Conservation (phyloP, 805 yeast genomes). For the Wickerhamiella alocasiicola region DNA sequence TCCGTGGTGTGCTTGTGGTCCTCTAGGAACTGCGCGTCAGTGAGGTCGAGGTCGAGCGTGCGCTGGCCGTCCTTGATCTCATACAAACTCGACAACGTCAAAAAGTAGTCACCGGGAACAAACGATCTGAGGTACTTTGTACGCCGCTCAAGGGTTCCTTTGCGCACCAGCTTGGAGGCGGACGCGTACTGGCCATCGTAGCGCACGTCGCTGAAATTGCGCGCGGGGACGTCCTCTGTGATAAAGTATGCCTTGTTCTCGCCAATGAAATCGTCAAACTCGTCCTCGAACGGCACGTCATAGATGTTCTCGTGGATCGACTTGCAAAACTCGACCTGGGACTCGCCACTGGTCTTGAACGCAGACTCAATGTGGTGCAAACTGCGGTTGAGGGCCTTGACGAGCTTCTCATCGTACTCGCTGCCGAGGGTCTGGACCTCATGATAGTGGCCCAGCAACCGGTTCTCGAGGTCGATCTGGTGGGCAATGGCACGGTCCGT, state of each 20-base stretch:
- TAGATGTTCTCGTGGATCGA: conserved; percentile 64
- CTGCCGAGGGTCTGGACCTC: conserved; percentile 81
- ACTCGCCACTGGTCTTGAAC: conserved; percentile 34
- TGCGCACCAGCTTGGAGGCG: conserved; percentile 51
- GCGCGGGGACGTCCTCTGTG: conserved; percentile 46
- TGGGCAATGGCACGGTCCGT: conserved; percentile 67
- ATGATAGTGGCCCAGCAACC: conserved; percentile 74
- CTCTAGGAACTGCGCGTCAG: conserved; percentile 66
- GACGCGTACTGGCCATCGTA: conserved; percentile 63
- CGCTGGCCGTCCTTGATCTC: conserved; percentile 51
- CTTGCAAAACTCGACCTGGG: conserved; percentile 38
- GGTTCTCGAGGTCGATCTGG: conserved; percentile 74
- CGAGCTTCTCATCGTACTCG: conserved; percentile 79
- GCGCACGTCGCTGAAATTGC: conserved; percentile 43
- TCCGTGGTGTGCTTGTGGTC: conserved; percentile 53
- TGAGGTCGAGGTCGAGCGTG: conserved; percentile 20
- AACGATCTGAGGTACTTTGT: conserved; percentile 88
- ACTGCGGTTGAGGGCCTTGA: conserved; percentile 74
- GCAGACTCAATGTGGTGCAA: conserved; percentile 58
- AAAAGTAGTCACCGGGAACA: conserved; percentile 52
- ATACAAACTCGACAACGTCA: conserved; percentile 67
- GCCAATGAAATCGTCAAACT: conserved; percentile 76
- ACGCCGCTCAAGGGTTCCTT: conserved; percentile 77
- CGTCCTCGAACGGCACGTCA: conserved; percentile 57
- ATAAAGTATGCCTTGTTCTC: conserved; percentile 56